Evolutionary conservation across 2,329 filamentous ascomycete species (phyloP).

Genomic region (Shiraia sp.): DNA sequence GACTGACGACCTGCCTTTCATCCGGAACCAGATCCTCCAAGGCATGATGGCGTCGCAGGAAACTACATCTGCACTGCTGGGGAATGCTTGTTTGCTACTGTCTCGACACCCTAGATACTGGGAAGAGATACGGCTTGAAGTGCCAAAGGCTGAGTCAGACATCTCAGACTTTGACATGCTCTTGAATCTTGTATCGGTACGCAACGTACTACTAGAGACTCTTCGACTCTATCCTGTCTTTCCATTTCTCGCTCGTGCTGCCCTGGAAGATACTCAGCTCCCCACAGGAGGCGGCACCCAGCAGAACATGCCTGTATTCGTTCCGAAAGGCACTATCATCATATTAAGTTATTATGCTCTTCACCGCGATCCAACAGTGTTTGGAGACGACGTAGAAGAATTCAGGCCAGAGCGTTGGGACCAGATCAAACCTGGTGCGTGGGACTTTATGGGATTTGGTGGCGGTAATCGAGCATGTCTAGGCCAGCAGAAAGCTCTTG

Average conservation of each 20-base stretch:
- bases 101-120: conserved; percentile 38
- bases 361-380: conserved; percentile 40
- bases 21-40: conserved; percentile 47
- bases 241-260: conserved; percentile 10
- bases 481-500: conserved; percentile 14
- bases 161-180: neutral
- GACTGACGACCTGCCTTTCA: conserved; percentile 41
- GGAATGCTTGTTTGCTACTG: conserved; percentile 24
- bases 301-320: conserved; percentile 8
- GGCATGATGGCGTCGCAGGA: conserved; percentile 38
- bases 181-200: neutral
- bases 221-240: conserved; percentile 21
- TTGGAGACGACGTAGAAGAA: conserved; percentile 17
- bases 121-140: conserved; percentile 27
- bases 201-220: conserved; percentile 8
- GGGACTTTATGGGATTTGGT: conserved; percentile 19
- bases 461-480: conserved; percentile 14
- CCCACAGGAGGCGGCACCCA: conserved; percentile 18
- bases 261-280: conserved; percentile 14
- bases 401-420: conserved; percentile 8
- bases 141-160: neutral
- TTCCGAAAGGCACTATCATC: conserved; percentile 9
- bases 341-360: conserved; percentile 48
- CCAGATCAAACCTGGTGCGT: conserved; percentile 7
- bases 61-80: conserved; percentile 27